A percentile compares a stretch with the other conserved stretches of the same genome.
Evolutionary conservation across 192 early-diverging fungal species (phyloP).

Genomic region (Diversispora eburnea): DNA sequence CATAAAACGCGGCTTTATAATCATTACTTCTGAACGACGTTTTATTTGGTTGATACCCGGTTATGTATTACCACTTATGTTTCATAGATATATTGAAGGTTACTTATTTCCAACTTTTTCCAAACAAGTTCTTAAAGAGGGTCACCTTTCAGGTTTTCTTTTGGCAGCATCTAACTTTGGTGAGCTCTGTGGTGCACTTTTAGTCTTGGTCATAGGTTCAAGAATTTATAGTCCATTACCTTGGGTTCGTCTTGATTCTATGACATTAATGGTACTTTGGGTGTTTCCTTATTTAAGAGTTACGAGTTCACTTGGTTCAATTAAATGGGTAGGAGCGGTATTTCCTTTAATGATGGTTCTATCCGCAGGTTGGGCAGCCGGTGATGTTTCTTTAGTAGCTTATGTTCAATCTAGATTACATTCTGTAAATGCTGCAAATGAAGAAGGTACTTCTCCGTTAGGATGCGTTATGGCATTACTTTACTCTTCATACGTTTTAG

Average conservation of each 20-base stretch:
- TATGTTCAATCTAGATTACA: constrained; percentile 47
- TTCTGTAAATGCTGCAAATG: constrained; percentile 32
- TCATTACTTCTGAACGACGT: constrained; percentile 50
- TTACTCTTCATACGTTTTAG: constrained; percentile 49
- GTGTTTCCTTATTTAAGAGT: constrained; percentile 33
- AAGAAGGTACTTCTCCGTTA: constrained; percentile 41
- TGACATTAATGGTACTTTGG: constrained; percentile 40
- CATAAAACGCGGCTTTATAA: constrained; percentile 40
- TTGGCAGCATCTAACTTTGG: constrained; percentile 61
- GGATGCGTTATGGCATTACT: constrained; percentile 59
- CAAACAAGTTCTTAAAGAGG: constrained; percentile 39
- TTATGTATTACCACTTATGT: constrained; percentile 51
- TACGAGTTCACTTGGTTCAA: constrained; percentile 3
- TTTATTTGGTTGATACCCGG: constrained; percentile 58
- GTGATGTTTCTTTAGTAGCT: constrained; percentile 55
- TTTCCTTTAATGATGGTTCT: constrained; percentile 45
- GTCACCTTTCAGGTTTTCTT: constrained; percentile 46
- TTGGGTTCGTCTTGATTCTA: constrained; percentile 51
- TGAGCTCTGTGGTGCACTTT: constrained; percentile 50
- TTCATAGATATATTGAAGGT: constrained; percentile 58
- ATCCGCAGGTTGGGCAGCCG: constrained; percentile 59
- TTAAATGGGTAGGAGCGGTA: constrained; percentile 43
- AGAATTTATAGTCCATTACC: constrained; percentile 53
- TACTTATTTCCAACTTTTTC: constrained; percentile 48
- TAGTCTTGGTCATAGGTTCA: too few relatives aligned